Base-by-base conservation (phyloP, 2,329 filamentous ascomycete genomes). In the Pyrenophora graminea region DNA sequence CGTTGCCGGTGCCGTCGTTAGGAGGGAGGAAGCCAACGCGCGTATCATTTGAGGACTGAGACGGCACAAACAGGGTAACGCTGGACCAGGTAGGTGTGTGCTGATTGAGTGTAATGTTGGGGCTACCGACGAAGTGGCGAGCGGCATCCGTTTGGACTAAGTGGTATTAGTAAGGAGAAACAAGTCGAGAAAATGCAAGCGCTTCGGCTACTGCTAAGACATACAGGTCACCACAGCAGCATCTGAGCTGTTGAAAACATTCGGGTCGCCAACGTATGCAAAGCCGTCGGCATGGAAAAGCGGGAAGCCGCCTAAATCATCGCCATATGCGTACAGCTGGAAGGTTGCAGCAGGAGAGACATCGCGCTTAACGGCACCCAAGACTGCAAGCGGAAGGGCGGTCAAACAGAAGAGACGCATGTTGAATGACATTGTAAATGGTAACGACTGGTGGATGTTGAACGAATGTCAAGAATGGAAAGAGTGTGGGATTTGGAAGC, bases 291-390 rank as follows among this genome's bases (percentile, higher is more conserved):
- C 48, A 43, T 52, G 55, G 42, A 62, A 58, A 21, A 63, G 12
- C 6, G 54, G 43, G 12, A 56, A 47, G 6, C 61, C 61, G 19
- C 61, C 58, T 9, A 62, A 32, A 10, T 36, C 30, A 2, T 48
- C 31, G 9, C 54, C 48, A 38, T 63, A 63, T n/a, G 46, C 61
- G 21, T 50, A 63, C 3, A 63, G 45, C 36, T 56, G 43, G 38
- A 62, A 62, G 0, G 39, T 25, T 8, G 45, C 8, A 3, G 30
- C 23, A 4, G 43, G 6, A 36, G 38, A 33, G 6, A 30, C 37
- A 13, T 40, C 38, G 6, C 38, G 45, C 38, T 47, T 47, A 12
- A 27, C 37, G n/a, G 45, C 37, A 2, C 45, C 45, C 5, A 19
- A n/a, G 3, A 47, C 45, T 5, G 18, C 37, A 3, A 47, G 45